Percentiles rank a stretch among this genome's conserved stretches.
Evolutionary conservation across 192 early-diverging fungal genomes (phyloP).

Genomic region (Gamsiella multidivaricata): DNA sequence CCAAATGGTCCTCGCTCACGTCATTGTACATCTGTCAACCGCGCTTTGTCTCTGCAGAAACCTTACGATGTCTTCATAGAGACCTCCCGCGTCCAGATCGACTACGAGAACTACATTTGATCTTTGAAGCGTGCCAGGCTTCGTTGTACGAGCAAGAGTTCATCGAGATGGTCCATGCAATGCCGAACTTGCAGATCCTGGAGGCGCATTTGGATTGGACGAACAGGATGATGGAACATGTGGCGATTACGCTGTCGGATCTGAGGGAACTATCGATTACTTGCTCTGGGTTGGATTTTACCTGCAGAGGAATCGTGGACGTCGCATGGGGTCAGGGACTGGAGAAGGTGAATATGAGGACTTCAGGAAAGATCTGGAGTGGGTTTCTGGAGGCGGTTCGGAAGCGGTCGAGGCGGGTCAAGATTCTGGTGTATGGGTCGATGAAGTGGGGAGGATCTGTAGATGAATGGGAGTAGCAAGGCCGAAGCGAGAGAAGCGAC

Average conservation of each 20-base stretch:
- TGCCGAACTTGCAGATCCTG: slow-evolving; percentile 31
- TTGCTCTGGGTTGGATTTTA: slow-evolving; percentile 26
- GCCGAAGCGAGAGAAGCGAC: not conserved
- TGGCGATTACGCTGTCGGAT: slow-evolving; percentile 22
- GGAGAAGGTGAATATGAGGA: slow-evolving; percentile 50
- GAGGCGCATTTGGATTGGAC: slow-evolving; percentile 47
- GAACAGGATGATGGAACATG: slow-evolving; percentile 50
- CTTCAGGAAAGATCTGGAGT: slow-evolving; percentile 41
- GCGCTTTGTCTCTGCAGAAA: slow-evolving; percentile 26
- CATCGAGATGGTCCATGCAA: slow-evolving; percentile 40
- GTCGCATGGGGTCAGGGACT: slow-evolving; percentile 32
- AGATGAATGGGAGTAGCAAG: slow-evolving; percentile 42
- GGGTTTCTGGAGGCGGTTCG: slow-evolving; percentile 45
- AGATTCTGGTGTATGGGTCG: slow-evolving; percentile 47
- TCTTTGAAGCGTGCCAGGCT: slow-evolving; percentile 51
- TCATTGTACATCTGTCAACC: slow-evolving; percentile 48
- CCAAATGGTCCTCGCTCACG: slow-evolving; percentile 21
- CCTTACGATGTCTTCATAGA: slow-evolving; percentile 11
- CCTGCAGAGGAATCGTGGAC: slow-evolving; percentile 19
- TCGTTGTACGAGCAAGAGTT: slow-evolving; percentile 45
- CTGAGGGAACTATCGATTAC: slow-evolving; percentile 35
- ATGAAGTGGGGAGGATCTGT: slow-evolving; percentile 54
- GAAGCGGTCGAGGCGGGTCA: slow-evolving; percentile 35
- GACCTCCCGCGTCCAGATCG: slow-evolving; percentile 21
- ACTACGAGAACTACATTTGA: slow-evolving; percentile 32